These are phyloP conservation scores for Russula sp. DNA, from an alignment of 768 basidiomycete species.

Conservation along the genomic window DNA sequence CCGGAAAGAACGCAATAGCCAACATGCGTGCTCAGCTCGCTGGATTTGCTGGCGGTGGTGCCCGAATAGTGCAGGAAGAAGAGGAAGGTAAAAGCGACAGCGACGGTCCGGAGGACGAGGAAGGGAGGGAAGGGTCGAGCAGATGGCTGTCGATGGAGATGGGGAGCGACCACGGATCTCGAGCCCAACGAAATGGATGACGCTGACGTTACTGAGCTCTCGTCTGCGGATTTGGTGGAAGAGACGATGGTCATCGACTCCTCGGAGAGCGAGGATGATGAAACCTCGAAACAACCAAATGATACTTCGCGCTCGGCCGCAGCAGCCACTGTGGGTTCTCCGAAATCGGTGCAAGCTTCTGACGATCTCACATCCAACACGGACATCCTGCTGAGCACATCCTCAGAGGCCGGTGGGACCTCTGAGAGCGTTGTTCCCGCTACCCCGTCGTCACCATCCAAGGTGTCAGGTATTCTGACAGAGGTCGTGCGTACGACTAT, in stretches of 20 bases:
- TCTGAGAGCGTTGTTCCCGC: background rate
- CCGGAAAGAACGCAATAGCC: constrained; percentile 33
- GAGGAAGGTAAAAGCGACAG: constrained; percentile 26
- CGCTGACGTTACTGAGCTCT: background rate
- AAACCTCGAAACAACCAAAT: constrained; percentile 8
- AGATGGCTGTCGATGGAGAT: constrained; percentile 29
- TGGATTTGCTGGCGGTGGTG: constrained; percentile 54
- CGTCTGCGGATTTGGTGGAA: constrained; percentile 26
- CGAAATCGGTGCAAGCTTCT: background rate
- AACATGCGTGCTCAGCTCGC: constrained; percentile 49
- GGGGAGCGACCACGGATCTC: background rate
- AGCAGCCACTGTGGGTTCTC: constrained; percentile 1
- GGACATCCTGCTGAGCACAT: background rate
- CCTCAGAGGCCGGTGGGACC: background rate
- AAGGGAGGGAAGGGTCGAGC: constrained; percentile 26
- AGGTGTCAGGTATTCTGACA: background rate
- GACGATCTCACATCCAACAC: constrained; percentile 10
- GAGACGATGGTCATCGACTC: constrained; percentile 27
- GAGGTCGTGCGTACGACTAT: constrained; percentile 28
- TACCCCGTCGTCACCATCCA: constrained; percentile 2
- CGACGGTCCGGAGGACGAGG: constrained; percentile 30
- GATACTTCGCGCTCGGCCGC: constrained; percentile 3
- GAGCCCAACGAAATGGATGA: constrained; percentile 2
- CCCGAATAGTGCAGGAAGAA: constrained; percentile 32
- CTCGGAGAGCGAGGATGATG: constrained; percentile 22